phyloP scores from a whole-genome alignment of 1,284 basidiomycete species.

The Pascua sp. region DNA sequence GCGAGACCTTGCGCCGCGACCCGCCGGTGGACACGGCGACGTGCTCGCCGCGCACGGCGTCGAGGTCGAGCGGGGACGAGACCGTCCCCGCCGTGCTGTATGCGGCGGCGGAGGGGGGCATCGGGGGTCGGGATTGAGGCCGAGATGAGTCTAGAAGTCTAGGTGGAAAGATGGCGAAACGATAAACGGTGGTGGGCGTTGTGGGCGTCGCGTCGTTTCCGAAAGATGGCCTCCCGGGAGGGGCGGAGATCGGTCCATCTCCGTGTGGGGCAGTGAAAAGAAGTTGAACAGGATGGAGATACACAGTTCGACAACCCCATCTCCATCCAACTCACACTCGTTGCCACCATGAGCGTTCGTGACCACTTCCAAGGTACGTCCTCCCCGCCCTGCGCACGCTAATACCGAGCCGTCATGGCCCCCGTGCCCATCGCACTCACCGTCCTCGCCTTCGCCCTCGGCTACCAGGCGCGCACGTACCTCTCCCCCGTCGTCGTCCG shows the following conservation, averaged over 20 bases:
- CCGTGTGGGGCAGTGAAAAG: not conserved
- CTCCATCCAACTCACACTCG: too few relatives aligned
- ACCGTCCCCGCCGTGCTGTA: conserved; percentile 45
- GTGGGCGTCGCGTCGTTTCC: not conserved
- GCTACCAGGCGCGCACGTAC: conserved; percentile 14
- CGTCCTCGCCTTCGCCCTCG: conserved; percentile 13
- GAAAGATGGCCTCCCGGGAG: not conserved
- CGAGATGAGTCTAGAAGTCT: not conserved
- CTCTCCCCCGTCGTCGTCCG: conserved; percentile 13
- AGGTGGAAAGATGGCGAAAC: not conserved
- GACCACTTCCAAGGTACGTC: conserved; percentile 12
- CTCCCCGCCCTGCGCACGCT: not conserved
- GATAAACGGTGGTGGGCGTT: not conserved
- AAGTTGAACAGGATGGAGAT: not conserved
- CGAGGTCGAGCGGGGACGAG: conserved; percentile 40
- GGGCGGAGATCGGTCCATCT: not conserved
- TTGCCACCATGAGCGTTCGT: conserved; percentile 13
- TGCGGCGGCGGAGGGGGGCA: conserved; percentile 10
- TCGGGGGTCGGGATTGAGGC: too few relatives aligned
- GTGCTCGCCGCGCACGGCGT: conserved; percentile 36
- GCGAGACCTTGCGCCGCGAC: conserved; percentile 29
- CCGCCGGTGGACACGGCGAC: conserved; percentile 27
- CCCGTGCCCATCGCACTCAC: conserved; percentile 14
- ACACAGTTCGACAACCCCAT: not conserved
- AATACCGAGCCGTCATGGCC: conserved; percentile 7